A percentile compares a stretch with the other conserved stretches of the same genome.
Conservation (phyloP, 148 eudicot species). For the Fagopyrum homotropicum region DNA sequence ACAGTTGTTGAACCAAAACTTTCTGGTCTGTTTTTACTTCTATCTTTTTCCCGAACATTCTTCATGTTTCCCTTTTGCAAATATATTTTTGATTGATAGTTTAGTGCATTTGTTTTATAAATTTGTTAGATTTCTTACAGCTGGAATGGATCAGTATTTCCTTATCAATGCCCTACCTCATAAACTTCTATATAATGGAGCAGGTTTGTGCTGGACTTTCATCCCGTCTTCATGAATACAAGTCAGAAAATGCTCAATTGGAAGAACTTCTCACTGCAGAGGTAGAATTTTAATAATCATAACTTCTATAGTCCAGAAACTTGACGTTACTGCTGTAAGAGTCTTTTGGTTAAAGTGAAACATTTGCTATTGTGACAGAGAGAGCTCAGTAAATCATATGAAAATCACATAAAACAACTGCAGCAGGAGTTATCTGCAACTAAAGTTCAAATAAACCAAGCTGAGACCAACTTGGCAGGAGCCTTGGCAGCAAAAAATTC, state of each 20-base stretch:
- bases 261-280: conserved; percentile 94
- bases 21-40: neutral
- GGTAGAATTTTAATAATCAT: conserved; percentile 32
- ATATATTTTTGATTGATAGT: neutral
- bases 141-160: neutral
- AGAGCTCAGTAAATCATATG: conserved; percentile 82
- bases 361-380: conserved; percentile 40
- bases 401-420: conserved; percentile 71
- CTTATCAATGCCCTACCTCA: conserved; percentile 2
- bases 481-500: conserved; percentile 93
- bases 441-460: conserved; percentile 62
- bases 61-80: neutral
- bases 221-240: conserved; percentile 96
- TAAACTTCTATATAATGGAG: conserved; percentile 22
- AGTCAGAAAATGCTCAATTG: conserved; percentile 93
- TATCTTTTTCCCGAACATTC: neutral
- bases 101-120: neutral
- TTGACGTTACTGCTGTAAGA: neutral
- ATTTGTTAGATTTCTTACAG: neutral
- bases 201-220: conserved; percentile 99
- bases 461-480: conserved; percentile 79
- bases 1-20: neutral
- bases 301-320: neutral
- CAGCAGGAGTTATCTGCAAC: conserved; percentile 67
- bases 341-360: neutral